These are phyloP conservation scores for Penicillium canescens DNA, from an alignment of 495 filamentous ascomycete species.

Conservation along the genomic window DNA sequence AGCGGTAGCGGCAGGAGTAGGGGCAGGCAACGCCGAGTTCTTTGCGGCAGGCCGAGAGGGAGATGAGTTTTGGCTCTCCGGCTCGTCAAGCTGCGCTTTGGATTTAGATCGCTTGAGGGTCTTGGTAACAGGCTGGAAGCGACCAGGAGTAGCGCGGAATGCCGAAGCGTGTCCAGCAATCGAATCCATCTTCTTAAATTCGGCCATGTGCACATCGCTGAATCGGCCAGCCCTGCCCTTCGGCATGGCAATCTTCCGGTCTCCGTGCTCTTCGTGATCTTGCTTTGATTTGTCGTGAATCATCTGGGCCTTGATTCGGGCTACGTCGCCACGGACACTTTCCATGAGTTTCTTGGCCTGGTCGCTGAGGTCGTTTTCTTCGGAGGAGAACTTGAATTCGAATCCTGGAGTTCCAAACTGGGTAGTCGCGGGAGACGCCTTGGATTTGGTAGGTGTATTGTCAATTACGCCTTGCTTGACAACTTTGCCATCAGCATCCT, in stretches of 20 bases:
- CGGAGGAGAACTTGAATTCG: conserved; percentile 68
- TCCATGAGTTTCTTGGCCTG: conserved; percentile 79
- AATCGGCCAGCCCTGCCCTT: conserved; percentile 76
- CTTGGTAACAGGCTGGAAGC: conserved; percentile 53
- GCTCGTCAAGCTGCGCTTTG: conserved; percentile 68
- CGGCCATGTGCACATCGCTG: conserved; percentile 77
- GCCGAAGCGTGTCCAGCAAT: conserved; percentile 82
- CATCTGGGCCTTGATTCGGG: conserved; percentile 65
- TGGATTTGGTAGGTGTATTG: conserved; percentile 47
- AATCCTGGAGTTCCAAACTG: conserved; percentile 62
- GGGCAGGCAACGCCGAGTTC: conserved; percentile 25
- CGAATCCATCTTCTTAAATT: conserved; percentile 97
- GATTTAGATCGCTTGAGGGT: conserved; percentile 75
- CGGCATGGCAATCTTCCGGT: conserved; percentile 72
- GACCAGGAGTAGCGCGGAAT: conserved; percentile 64
- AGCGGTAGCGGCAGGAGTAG: conserved; percentile 25
- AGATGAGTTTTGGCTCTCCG: conserved; percentile 35
- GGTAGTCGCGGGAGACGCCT: conserved; percentile 35
- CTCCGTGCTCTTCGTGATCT: conserved; percentile 38
- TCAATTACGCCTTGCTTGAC: conserved; percentile 30
- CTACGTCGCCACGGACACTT: conserved; percentile 67
- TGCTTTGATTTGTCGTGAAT: conserved; percentile 52
- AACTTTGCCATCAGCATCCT: conserved; percentile 40
- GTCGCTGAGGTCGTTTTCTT: conserved; percentile 63
- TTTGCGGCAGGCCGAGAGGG: conserved; percentile 42